phyloP scores from a whole-genome alignment of 2,329 filamentous ascomycete species.

The Colletotrichum tamarilloi region DNA sequence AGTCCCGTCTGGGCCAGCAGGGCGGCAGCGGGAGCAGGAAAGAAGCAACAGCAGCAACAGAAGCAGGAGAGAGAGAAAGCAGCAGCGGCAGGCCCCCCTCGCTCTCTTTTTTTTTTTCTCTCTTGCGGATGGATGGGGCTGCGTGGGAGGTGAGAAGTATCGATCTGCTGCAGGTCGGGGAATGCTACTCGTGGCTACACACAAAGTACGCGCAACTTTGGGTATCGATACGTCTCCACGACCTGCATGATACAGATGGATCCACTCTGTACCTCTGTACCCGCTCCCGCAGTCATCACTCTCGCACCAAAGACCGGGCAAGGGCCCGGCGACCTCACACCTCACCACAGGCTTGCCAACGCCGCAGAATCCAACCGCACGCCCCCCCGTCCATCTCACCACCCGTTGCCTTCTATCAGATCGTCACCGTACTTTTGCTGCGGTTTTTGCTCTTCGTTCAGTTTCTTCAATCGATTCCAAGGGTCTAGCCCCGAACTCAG shows the following conservation, averaged over 20 bases:
- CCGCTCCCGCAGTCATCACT: conserved; percentile 35
- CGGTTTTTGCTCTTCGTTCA: background rate
- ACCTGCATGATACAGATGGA: conserved; percentile 30
- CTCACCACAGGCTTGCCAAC: conserved; percentile 33
- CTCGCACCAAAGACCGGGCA: conserved; percentile 20
- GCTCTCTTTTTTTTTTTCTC: conserved; percentile 4
- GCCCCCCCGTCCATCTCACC: conserved; percentile 32
- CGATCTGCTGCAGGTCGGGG: conserved; percentile 28
- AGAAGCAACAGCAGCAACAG: conserved; percentile 11
- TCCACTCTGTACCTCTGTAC: conserved; percentile 31
- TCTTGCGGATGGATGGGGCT: conserved; percentile 30
- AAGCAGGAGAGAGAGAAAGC: background rate
- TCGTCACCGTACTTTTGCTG: conserved; percentile 22
- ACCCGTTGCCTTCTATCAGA: conserved; percentile 30
- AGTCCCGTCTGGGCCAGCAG: conserved; percentile 20
- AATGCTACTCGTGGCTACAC: background rate
- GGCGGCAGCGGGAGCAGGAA: conserved; percentile 12
- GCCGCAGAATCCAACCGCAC: conserved; percentile 34
- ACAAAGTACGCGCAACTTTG: background rate
- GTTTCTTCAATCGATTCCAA: background rate
- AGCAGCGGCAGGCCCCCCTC: conserved; percentile 13
- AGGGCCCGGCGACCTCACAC: conserved; percentile 32
- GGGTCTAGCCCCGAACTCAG: conserved; percentile 6
- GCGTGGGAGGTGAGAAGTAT: conserved; percentile 22
- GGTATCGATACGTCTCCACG: conserved; percentile 26